phyloP scores from a whole-genome alignment of 352 stramenopile species.

The Globisporangium apiculatum region DNA sequence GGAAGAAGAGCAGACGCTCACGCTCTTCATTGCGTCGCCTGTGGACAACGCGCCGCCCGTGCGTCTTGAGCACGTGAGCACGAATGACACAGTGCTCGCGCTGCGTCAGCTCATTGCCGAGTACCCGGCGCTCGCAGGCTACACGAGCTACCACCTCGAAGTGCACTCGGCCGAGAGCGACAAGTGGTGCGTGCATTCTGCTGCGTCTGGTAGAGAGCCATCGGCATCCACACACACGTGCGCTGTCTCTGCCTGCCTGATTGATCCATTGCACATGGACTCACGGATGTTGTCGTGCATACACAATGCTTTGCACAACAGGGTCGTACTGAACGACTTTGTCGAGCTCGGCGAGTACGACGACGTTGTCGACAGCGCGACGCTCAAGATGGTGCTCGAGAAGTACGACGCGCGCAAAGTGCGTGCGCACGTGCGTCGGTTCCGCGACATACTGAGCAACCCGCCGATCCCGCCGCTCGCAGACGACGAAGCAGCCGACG shows the following conservation, averaged over 20 bases:
- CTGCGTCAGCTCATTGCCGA: conserved; percentile 80
- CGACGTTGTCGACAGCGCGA: conserved; percentile 46
- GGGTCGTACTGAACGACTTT: conserved; percentile 74
- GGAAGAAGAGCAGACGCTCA: conserved; percentile 43
- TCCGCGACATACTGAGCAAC: conserved; percentile 78
- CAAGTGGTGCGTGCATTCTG: conserved; percentile 20
- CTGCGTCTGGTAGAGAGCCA: background rate
- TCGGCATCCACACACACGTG: background rate
- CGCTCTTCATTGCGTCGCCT: conserved; percentile 49
- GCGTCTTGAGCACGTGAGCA: conserved; percentile 63
- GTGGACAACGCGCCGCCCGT: conserved; percentile 20
- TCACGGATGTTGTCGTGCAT: background rate
- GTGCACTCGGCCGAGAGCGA: conserved; percentile 18
- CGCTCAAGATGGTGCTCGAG: conserved; percentile 78
- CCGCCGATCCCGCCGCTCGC: conserved; percentile 65
- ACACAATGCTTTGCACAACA: conserved; percentile 10
- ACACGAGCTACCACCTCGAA: conserved; percentile 85
- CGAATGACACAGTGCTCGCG: conserved; percentile 70
- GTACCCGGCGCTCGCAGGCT: conserved; percentile 73
- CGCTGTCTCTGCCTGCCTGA: background rate
- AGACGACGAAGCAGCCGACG: conserved; percentile 5
- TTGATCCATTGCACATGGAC: background rate
- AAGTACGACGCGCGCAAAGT: conserved; percentile 86
- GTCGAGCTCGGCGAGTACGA: conserved; percentile 83
- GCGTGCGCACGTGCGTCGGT: conserved; percentile 71